Evolutionary conservation across 176 grass and related monocot species (phyloP).

Genomic region (Aegilops tauschii): DNA sequence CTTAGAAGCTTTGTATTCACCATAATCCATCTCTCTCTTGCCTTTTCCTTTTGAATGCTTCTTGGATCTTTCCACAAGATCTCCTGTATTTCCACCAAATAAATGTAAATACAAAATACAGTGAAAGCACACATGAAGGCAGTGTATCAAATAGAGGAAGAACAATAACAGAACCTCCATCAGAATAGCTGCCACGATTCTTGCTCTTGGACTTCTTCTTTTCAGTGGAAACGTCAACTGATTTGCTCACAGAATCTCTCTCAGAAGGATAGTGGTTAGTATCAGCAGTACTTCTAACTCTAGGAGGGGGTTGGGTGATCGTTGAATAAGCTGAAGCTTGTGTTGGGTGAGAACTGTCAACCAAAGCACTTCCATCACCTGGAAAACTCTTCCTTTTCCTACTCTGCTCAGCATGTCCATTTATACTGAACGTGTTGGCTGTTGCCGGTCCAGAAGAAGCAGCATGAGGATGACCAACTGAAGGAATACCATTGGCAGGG

Average conservation of each 20-base stretch:
- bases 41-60: slow-evolving; percentile 82
- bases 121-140: slow-evolving; percentile 9
- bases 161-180: slow-evolving; percentile 65
- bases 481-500: slow-evolving; percentile 41
- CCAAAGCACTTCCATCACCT: slow-evolving; percentile 25
- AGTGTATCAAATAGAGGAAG: slow-evolving; percentile 3
- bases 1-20: slow-evolving; percentile 70
- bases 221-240: slow-evolving; percentile 47
- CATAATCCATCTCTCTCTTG: slow-evolving; percentile 63
- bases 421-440: slow-evolving; percentile 18
- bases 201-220: slow-evolving; percentile 66
- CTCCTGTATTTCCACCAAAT: slow-evolving; percentile 50
- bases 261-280: slow-evolving; percentile 34
- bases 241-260: slow-evolving; percentile 52
- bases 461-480: slow-evolving; percentile 49
- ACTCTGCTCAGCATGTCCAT: slow-evolving; percentile 48
- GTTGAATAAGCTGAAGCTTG: slow-evolving; percentile 45
- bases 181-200: slow-evolving; percentile 58
- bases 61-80: slow-evolving; percentile 49
- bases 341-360: slow-evolving; percentile 40
- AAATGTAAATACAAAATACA: slow-evolving; percentile 36
- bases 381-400: slow-evolving; percentile 53
- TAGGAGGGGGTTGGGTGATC: slow-evolving; percentile 48
- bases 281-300: slow-evolving; percentile 42
- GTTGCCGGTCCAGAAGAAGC: slow-evolving; percentile 37